Base-by-base conservation (phyloP, 2,329 filamentous ascomycete genomes). In the Blastomyces silverae region DNA sequence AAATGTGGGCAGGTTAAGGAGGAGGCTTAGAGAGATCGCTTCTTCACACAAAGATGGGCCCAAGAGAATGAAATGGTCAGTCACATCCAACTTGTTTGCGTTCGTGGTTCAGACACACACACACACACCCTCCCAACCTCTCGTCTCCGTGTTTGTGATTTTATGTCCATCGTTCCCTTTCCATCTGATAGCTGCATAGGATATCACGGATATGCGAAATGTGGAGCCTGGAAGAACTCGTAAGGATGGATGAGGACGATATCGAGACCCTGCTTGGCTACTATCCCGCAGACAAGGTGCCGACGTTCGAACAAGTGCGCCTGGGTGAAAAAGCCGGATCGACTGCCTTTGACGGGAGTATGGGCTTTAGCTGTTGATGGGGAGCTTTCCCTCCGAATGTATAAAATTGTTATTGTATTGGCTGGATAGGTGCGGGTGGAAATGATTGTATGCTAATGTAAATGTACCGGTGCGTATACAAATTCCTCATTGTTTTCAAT, bases 51-150 rank as follows among this genome's bases (percentile, higher is more conserved):
- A 89, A 62, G 89, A 95, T 65, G 89, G 92, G 0, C 87, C 89
- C 0, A 95, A 92, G 80, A 82, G 93, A 66, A 97, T 97, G 93
- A 84, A 87, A 69, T 97, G 92, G 90, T 91, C 74, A 67, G 85
- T 59, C 56, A 42, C 28, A 15, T 44, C n/a, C 22, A 22, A 58
- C n/a, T 42, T 57, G 22, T 59, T 39, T 59, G 46, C n/a, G 15
- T 7, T 11, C 22, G 20, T 37, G 25, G 2, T 37, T 39, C 10
- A 39, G 37, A 39, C 15, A n/a, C 15, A 17, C 50, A n/a, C n/a
- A n/a, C n/a, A n/a, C 6, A 2, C 3, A 2, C 20, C 31, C 53
- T 8, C 37, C 37, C 37, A 39, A 39, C 37, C 37, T 39, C 10
- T 13, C 52, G 17, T 25, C 34, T 46, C 2, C 11, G 11, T 58